These are phyloP conservation scores for Schizothecium vesticola DNA, from an alignment of 495 filamentous ascomycete species.

Conservation along the genomic window DNA sequence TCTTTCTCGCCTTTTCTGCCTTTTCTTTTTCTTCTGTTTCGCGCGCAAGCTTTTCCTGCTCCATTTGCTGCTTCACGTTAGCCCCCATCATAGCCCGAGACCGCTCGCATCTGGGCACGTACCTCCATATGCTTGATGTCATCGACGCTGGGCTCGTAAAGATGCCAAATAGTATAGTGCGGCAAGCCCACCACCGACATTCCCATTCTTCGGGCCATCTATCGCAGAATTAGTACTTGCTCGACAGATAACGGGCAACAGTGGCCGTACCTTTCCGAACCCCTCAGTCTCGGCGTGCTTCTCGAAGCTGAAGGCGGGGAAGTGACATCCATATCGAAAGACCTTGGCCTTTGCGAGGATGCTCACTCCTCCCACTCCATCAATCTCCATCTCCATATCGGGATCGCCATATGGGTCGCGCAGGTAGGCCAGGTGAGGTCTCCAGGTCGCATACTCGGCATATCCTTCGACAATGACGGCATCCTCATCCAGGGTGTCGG, in stretches of 20 bases:
- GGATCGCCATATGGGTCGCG: conserved; percentile 96
- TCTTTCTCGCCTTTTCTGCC: conserved; percentile 57
- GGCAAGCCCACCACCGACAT: conserved; percentile 96
- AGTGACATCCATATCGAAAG: conserved; percentile 91
- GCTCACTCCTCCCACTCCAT: conserved; percentile 94
- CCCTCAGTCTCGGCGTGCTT: conserved; percentile 98
- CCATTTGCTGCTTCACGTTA: conserved; percentile 63
- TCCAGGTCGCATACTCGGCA: conserved; percentile 98
- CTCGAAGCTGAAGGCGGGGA: conserved; percentile 97
- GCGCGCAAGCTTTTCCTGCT: conserved; percentile 64
- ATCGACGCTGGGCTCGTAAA: conserved; percentile 96
- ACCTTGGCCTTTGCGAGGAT: conserved; percentile 95
- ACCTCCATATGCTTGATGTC: conserved; percentile 96
- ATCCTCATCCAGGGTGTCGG: conserved; percentile 94
- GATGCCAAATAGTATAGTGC: conserved; percentile 99
- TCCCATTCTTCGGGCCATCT: conserved; percentile 97
- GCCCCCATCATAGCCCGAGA: neutral
- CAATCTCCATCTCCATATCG: conserved; percentile 99
- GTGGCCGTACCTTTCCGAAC: conserved; percentile 79
- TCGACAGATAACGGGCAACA: neutral
- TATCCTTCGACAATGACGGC: conserved; percentile 99
- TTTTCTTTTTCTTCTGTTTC: conserved; percentile 71
- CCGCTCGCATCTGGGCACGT: neutral
- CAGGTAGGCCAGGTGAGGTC: conserved; percentile 94
- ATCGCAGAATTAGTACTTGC: conserved; percentile 29